These are phyloP conservation scores for Cyberlindnera veronae DNA, from an alignment of 805 yeast genomes.

Conservation along the genomic window DNA sequence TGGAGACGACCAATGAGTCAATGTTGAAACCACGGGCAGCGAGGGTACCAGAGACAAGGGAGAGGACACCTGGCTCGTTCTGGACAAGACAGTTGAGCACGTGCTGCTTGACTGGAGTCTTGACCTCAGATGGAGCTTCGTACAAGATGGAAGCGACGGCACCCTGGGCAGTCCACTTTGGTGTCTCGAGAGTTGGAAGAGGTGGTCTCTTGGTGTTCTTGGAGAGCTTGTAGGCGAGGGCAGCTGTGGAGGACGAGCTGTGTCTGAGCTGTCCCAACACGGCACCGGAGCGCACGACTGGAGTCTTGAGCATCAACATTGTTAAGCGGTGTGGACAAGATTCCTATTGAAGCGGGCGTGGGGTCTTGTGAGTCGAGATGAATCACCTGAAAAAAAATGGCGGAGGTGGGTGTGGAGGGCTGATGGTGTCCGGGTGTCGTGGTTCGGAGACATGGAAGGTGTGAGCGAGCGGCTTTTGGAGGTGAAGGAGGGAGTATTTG, in stretches of 20 bases:
- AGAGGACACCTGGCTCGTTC: constrained; percentile 97
- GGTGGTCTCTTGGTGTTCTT: constrained; percentile 85
- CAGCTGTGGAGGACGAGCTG: constrained; percentile 75
- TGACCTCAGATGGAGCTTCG: constrained; percentile 66
- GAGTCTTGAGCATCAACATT: constrained; percentile 9
- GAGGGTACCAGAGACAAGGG: constrained; percentile 88
- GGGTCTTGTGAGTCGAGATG: no score
- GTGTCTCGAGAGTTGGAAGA: constrained; percentile 88
- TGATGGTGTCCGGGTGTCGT: no score
- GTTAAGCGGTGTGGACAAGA: background rate
- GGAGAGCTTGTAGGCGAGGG: constrained; percentile 88
- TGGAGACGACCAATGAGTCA: constrained; percentile 94
- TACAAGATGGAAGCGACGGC: constrained; percentile 94
- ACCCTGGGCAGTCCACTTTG: constrained; percentile 92
- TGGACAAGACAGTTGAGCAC: constrained; percentile 96
- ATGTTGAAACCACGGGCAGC: constrained; percentile 99
- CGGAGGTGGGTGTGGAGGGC: no score
- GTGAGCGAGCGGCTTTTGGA: no score
- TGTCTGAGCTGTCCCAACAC: constrained; percentile 18
- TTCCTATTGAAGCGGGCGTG: background rate
- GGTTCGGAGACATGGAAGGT: no score
- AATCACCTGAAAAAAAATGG: no score
- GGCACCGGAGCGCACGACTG: constrained; percentile 10
- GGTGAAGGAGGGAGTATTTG: no score
- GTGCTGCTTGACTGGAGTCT: constrained; percentile 72